Evolutionary conservation across 1,139 yeast genomes (phyloP), one percentile per base, ranked within the genome.

Genomic region (Hyphopichia burtonii): DNA sequence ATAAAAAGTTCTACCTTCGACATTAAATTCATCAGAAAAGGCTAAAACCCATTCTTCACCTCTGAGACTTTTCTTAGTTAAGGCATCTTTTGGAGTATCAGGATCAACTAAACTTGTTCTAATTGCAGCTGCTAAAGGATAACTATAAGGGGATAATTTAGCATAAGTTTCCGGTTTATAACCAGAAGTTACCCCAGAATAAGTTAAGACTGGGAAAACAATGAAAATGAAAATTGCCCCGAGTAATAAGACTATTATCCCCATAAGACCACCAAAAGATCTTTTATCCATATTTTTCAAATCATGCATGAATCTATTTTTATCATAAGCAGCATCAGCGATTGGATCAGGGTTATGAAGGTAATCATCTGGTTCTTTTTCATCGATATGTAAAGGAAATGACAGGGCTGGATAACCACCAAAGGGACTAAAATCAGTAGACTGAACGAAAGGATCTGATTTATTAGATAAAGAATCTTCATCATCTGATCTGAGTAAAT

Each of bases 381-480:
- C 63, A 36, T 59, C 58, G 14, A 61, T 51, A 44, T 56, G 55
- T 34, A 61, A 46, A 6, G 66, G 65, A 39, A 61, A 61, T 3
- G 55, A 46, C n/a, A 51, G 41, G 3, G 60, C 61, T 0, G 66
- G 66, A 44, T 50, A 61, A 15, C 66, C 66, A 14, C 66, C 66
- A 43, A 61, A 61, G 3, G 66, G 66, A 18, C 57, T 50, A 36
- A 53, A 54, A 28, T 49, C 40, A 17, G 36, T 25, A 8, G 33
- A 17, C 14, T 38, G 41, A 7, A 38, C 37, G 36, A 56, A 57
- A 14, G 61, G 61, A 40, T 54, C 56, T 3, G 55, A 44, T 34
- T 53, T 54, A 32, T 49, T 46, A 1, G 56, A 51, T 16, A 48
- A 41, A 2, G 56, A 48, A 9, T 50, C 44, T 22, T 44, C 50